These are phyloP conservation scores for Penicillium macrosclerotiorum DNA, from an alignment of 495 filamentous ascomycete genomes.

Conservation along the genomic window DNA sequence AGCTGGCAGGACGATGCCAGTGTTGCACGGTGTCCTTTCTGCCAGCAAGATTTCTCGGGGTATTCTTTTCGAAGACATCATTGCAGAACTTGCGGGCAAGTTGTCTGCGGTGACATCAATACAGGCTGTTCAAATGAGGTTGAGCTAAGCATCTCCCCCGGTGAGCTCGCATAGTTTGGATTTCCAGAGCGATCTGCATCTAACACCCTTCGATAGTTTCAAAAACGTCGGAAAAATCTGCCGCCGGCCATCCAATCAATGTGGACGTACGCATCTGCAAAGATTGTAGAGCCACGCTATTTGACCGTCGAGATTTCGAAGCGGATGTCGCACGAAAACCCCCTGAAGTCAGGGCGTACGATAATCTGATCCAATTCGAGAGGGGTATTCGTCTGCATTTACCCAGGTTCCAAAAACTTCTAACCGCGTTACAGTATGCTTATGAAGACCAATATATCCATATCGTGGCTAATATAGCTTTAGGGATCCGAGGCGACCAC, in stretches of 20 bases:
- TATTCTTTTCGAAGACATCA: slow-evolving; percentile 92
- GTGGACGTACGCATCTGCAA: slow-evolving; percentile 89
- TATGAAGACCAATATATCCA: neutral
- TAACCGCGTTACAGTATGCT: slow-evolving; percentile 62
- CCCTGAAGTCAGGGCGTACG: slow-evolving; percentile 76
- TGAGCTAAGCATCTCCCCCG: slow-evolving; percentile 68
- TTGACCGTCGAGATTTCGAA: slow-evolving; percentile 79
- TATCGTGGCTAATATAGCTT: slow-evolving; percentile 20
- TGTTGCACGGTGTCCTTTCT: slow-evolving; percentile 84
- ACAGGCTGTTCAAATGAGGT: slow-evolving; percentile 86
- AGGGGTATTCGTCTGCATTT: slow-evolving; percentile 79
- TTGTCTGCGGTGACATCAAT: slow-evolving; percentile 82
- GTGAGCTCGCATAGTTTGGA: slow-evolving; percentile 45
- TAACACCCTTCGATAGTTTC: slow-evolving; percentile 36
- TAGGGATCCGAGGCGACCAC: slow-evolving; percentile 68
- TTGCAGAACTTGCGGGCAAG: slow-evolving; percentile 86
- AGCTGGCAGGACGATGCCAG: slow-evolving; percentile 90
- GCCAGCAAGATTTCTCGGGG: slow-evolving; percentile 86
- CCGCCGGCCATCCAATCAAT: slow-evolving; percentile 50
- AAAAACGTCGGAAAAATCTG: slow-evolving; percentile 60
- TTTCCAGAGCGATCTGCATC: too few relatives aligned
- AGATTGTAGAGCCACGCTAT: slow-evolving; percentile 81
- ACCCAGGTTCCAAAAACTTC: slow-evolving; percentile 81
- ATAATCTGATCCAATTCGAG: slow-evolving; percentile 86
- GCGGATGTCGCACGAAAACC: slow-evolving; percentile 66